Evolutionary conservation across 805 yeast genomes (phyloP).

Genomic region (Zygotorulaspora danielsina): DNA sequence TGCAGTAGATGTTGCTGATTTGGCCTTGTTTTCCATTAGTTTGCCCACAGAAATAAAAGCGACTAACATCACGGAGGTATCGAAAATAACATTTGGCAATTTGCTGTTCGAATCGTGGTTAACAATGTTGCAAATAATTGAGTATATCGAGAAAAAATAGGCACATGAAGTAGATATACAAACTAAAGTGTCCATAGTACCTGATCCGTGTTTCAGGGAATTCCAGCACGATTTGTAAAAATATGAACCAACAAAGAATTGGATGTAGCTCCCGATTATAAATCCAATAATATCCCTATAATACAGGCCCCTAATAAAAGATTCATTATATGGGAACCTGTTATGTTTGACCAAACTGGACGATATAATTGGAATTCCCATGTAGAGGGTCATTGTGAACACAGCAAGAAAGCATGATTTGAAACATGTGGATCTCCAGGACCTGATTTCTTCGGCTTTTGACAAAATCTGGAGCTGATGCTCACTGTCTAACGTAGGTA

Average conservation of each 20-base stretch:
- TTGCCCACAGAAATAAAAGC: constrained; percentile 85
- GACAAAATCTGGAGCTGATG: constrained; percentile 68
- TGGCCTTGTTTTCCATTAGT: constrained; percentile 85
- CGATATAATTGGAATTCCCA: constrained; percentile 44
- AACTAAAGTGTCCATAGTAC: constrained; percentile 90
- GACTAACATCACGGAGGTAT: constrained; percentile 80
- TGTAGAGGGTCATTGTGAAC: constrained; percentile 53
- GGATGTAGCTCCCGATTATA: constrained; percentile 57
- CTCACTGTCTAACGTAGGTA: constrained; percentile 48
- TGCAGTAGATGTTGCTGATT: constrained; percentile 89
- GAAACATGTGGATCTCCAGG: constrained; percentile 60
- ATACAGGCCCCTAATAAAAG: constrained; percentile 23
- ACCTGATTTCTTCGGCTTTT: constrained; percentile 63
- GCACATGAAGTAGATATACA: constrained; percentile 78
- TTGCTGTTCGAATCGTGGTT: constrained; percentile 18
- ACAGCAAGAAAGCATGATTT: constrained; percentile 53
- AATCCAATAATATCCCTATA: constrained; percentile 53
- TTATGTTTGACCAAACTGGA: constrained; percentile 30
- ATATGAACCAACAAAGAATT: constrained; percentile 57
- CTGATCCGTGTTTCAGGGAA: constrained; percentile 64
- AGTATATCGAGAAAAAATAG: constrained; percentile 63
- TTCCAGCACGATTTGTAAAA: constrained; percentile 63
- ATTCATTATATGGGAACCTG: constrained; percentile 32
- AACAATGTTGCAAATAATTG: constrained; percentile 50
- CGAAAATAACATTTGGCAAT: constrained; percentile 74